These are phyloP conservation scores for Phylloporus sp. DNA, from an alignment of 768 basidiomycete species.

Conservation along the genomic window DNA sequence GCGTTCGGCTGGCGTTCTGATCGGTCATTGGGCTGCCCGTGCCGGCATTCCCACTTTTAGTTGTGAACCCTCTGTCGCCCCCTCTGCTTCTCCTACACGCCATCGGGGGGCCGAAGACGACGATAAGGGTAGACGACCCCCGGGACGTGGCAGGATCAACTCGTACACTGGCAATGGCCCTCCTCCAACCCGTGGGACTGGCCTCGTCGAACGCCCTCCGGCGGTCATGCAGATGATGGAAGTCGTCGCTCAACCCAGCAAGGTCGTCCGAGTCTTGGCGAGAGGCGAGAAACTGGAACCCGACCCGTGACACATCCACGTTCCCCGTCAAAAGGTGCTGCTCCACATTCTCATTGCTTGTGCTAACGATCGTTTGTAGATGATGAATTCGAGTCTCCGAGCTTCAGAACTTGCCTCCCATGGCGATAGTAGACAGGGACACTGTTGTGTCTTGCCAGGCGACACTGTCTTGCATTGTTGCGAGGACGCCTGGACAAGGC, in stretches of 20 bases:
- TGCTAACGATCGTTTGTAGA: slow-evolving; percentile 6
- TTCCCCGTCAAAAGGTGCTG: slow-evolving; percentile 18
- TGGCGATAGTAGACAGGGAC: slow-evolving; percentile 20
- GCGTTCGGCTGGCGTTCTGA: slow-evolving; percentile 57
- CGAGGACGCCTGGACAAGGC: slow-evolving; percentile 17
- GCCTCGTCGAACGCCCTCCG: slow-evolving; percentile 71
- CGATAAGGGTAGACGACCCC: slow-evolving; percentile 28
- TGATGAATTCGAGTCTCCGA: slow-evolving; percentile 14
- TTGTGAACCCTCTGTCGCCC: slow-evolving; percentile 35
- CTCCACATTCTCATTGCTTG: no score
- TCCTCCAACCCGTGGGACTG: slow-evolving; percentile 25
- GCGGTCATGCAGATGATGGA: slow-evolving; percentile 83
- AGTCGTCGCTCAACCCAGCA: slow-evolving; percentile 64
- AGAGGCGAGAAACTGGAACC: slow-evolving; percentile 81
- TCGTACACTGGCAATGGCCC: slow-evolving; percentile 18
- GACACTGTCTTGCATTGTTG: slow-evolving; percentile 19
- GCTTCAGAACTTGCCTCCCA: slow-evolving; percentile 14
- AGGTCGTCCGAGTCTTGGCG: slow-evolving; percentile 73
- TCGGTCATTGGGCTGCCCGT: slow-evolving; percentile 61
- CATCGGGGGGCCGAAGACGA: slow-evolving; percentile 29
- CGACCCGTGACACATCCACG: slow-evolving; percentile 20
- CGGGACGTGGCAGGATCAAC: slow-evolving; percentile 27
- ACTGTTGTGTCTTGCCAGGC: slow-evolving; percentile 21
- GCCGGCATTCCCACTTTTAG: slow-evolving; percentile 56
- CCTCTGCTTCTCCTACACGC: slow-evolving; percentile 15